Base-by-base conservation (phyloP, 179 eudicot species). In the Spinacia oleracea region DNA sequence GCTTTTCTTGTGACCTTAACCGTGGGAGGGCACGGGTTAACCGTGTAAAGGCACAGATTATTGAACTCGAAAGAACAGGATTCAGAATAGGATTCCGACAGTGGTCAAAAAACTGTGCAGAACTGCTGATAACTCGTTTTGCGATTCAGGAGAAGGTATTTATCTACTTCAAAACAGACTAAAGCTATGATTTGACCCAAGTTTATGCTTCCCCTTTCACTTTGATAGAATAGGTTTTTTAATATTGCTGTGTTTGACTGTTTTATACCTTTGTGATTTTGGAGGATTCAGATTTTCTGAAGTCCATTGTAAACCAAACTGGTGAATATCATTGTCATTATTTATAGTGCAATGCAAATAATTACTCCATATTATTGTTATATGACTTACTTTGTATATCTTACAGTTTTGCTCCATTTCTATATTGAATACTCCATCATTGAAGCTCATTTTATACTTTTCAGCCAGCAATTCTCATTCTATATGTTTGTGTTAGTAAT, bases 291-390 rank as follows among this genome's bases (percentile, higher is more conserved):
- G 3, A 12, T 38, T 65, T 55, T 51, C 20, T 16, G 60, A 55
- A 72, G 71, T 77, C 75, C 53, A 7, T 55, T 50, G 42, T 38
- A 70, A 27, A 64, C 11, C 48, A 45, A 23, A 60, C 23, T 75
- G 42, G 59, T 80, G 18, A 58, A 58, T 34, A 45, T 75, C 46
- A 29, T 68, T 55, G 63, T 63, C 65, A 65, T 72, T 38, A 25
- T 29, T 31, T 67, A 20, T 21, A 23, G 42, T 53, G 48, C 77
- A 77, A 72, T 77, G 78, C 69, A 65, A 65, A 34, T 81, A 73
- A 23, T 35, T n/a, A n/a, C n/a, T n/a, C n/a, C n/a, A n/a, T n/a
- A n/a, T n/a, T n/a, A n/a, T n/a, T n/a, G n/a, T n/a, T n/a, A n/a
- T n/a, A n/a, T n/a, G n/a, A n/a, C n/a, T n/a, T n/a, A n/a, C n/a